Percentiles rank a stretch among this genome's conserved stretches.
These are phyloP conservation scores for Aurinia saxatilis DNA, from an alignment of 345 rosid species.

Conservation along the genomic window DNA sequence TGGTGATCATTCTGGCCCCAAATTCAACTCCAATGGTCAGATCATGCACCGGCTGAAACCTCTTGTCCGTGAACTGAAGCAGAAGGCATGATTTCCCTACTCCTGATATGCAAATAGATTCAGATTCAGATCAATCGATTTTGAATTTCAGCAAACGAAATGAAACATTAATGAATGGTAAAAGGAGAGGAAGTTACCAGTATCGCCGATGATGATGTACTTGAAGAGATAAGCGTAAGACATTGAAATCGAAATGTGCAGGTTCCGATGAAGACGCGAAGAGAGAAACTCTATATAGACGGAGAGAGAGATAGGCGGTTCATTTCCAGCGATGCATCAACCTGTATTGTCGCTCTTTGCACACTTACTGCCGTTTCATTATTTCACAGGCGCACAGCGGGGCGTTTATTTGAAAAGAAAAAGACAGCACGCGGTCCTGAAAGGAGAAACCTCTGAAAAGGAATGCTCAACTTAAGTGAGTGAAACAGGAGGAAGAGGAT, in stretches of 20 bases:
- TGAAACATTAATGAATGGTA: neutral
- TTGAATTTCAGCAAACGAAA: neutral
- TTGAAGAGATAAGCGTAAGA: slow-evolving; percentile 96
- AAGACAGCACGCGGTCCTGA: neutral
- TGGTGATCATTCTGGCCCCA: slow-evolving; percentile 95
- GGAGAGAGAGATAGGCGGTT: slow-evolving; percentile 3
- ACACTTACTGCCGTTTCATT: neutral
- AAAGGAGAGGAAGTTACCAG: slow-evolving; percentile 35
- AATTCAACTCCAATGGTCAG: slow-evolving; percentile 94
- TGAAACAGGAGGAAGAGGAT: neutral
- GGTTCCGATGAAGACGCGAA: slow-evolving; percentile 10
- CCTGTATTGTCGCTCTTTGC: slow-evolving; percentile 8
- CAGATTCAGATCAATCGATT: neutral
- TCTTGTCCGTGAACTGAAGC: slow-evolving; percentile 93
- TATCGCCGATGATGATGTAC: slow-evolving; percentile 98
- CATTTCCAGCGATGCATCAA: slow-evolving; percentile 25
- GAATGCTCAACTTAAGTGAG: too few species aligned
- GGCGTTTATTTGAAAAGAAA: neutral
- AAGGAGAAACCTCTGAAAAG: too few species aligned
- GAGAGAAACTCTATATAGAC: neutral
- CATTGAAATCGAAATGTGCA: slow-evolving; percentile 13
- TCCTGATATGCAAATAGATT: slow-evolving; percentile 32
- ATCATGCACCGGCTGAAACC: slow-evolving; percentile 97
- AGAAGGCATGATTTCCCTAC: slow-evolving; percentile 97
- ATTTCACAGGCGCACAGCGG: neutral